Evolutionary conservation across 2,329 filamentous ascomycete species (phyloP), one percentile per base, ranked within the genome.

Genomic region (Fusarium sp.): DNA sequence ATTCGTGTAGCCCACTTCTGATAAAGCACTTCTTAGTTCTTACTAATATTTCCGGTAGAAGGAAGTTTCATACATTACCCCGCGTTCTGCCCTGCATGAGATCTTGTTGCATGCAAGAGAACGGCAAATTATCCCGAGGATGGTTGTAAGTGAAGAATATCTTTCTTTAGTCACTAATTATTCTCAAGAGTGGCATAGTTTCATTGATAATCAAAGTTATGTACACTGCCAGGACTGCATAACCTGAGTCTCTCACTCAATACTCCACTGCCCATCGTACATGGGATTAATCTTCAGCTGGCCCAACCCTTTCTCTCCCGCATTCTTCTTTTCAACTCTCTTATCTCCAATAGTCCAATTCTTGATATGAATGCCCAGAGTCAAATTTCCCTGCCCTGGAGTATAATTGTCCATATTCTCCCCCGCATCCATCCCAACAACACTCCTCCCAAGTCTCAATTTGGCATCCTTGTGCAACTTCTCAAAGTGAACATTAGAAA

Each of bases 1-100:
- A 41, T 41, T 23, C 10, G 7, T 11, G 18, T 23, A 21, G 40
- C 50, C 50, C 50, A 53, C 50, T 53, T 48, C 29, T 27, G 40
- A 15, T 35, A 7, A 6, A n/a, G 8, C 15, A 5, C 5, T 14
- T 15, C 14, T 35, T 33, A 5, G 13, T 14, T 15, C 14, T 35
- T 35, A 46, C 14, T 35, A 20, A 21, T 35, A 46, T 27, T 25
- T n/a, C 21, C 14, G 10, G 14, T 41, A 15, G 14, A 23, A 14
- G 13, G 20, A 41, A 23, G 4, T 20, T 21, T 10, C 5, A 15
- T 36, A 8, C 14, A 8, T 21, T 27, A 36, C 50, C 50, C 50
- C 40, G 40, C 29, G 50, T 27, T n/a, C 14, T 6, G 14, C 17
- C 10, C 0, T 27, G 1, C n/a, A 14, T 3, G 13, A 25, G 25